phyloP scores from a whole-genome alignment of 768 basidiomycete species.

The Suillus subluteus region DNA sequence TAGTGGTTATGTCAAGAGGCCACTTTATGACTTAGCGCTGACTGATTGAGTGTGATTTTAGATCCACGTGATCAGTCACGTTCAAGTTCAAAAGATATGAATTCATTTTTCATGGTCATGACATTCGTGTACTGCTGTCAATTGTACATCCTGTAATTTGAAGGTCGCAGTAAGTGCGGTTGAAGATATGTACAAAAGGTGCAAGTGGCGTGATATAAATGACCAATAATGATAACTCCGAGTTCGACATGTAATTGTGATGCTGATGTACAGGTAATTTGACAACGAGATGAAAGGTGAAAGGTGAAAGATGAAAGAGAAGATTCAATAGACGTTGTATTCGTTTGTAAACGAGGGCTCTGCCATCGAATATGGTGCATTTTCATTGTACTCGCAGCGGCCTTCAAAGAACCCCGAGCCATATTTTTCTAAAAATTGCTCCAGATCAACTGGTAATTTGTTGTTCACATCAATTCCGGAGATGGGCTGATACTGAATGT shows the following conservation, averaged over 20 bases:
- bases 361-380: neutral
- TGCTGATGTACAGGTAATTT: neutral
- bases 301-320: neutral
- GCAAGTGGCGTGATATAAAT: neutral
- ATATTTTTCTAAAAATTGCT: neutral
- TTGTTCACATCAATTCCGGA: neutral
- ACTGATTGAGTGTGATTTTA: neutral
- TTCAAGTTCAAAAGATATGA: neutral
- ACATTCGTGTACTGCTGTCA: neutral
- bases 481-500: neutral
- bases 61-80: neutral
- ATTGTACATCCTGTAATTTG: neutral
- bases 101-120: neutral
- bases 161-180: neutral
- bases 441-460: neutral
- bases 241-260: neutral
- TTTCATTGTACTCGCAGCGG: neutral
- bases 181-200: neutral
- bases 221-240: neutral
- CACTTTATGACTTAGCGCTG: neutral
- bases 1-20: neutral
- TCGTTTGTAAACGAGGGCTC: neutral
- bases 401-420: neutral
- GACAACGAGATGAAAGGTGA: neutral
- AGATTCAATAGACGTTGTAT: neutral